These are phyloP conservation scores for Schizothecium vesticola DNA, from an alignment of 495 filamentous ascomycete species.

Conservation along the genomic window DNA sequence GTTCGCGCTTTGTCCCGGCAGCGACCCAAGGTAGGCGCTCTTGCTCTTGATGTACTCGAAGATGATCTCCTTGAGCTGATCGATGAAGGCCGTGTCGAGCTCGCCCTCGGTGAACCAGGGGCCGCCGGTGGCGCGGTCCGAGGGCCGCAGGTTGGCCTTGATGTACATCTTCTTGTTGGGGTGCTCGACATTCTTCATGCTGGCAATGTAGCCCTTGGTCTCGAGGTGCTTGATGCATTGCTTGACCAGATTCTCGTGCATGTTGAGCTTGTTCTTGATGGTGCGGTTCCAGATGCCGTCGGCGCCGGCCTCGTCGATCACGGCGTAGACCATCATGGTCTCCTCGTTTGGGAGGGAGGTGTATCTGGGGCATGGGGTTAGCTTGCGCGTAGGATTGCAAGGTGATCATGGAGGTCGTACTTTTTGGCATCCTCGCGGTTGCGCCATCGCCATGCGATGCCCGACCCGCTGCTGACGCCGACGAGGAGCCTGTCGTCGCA, in stretches of 20 bases:
- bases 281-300: constrained; percentile 86
- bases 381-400: background rate
- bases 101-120: constrained; percentile 81
- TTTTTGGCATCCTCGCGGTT: constrained; percentile 65
- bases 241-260: constrained; percentile 72
- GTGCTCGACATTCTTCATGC: constrained; percentile 60
- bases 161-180: constrained; percentile 76
- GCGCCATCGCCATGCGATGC: constrained; percentile 61
- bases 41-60: constrained; percentile 63
- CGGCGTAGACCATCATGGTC: constrained; percentile 74
- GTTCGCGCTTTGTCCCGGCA: constrained; percentile 20
- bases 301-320: constrained; percentile 73
- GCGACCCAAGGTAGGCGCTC: constrained; percentile 56
- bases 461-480: constrained; percentile 49
- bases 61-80: constrained; percentile 58
- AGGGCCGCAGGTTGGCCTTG: constrained; percentile 68
- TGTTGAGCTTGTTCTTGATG: constrained; percentile 65
- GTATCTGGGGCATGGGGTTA: constrained; percentile 44
- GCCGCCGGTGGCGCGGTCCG: constrained; percentile 84
- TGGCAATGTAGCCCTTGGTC: constrained; percentile 49
- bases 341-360: constrained; percentile 57
- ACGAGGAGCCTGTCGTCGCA: constrained; percentile 64
- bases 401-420: constrained; percentile 34
- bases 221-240: constrained; percentile 74
- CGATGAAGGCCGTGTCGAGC: constrained; percentile 81